These are phyloP conservation scores for Cochlearia excelsa DNA, from an alignment of 345 rosid species.

Conservation along the genomic window DNA sequence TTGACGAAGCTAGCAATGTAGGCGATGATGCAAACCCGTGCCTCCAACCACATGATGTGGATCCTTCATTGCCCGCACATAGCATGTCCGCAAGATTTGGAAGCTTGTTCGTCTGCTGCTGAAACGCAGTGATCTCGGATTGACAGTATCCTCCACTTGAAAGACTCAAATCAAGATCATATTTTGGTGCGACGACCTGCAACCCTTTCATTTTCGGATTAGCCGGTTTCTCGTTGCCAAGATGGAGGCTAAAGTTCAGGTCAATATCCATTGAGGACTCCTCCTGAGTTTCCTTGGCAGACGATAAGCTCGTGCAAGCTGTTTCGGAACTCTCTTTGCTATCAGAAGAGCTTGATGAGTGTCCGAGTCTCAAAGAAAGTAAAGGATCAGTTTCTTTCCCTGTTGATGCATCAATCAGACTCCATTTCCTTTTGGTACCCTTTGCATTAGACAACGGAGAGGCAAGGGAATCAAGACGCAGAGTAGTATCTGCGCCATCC, in stretches of 20 bases:
- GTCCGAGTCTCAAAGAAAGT: constrained; percentile 70
- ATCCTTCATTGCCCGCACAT: constrained; percentile 47
- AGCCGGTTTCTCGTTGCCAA: constrained; percentile 61
- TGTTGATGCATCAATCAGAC: constrained; percentile 45
- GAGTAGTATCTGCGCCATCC: constrained; percentile 51
- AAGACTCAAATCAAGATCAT: constrained; percentile 80
- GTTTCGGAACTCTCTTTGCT: constrained; percentile 85
- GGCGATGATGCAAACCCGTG: constrained; percentile 37
- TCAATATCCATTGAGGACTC: constrained; percentile 86
- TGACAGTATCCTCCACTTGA: constrained; percentile 55
- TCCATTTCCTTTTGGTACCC: constrained; percentile 80
- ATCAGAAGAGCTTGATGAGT: constrained; percentile 78
- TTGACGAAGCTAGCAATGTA: constrained; percentile 38
- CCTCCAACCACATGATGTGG: constrained; percentile 45
- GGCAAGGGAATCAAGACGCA: constrained; percentile 74
- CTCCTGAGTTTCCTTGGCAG: constrained; percentile 83
- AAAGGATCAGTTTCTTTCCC: constrained; percentile 52
- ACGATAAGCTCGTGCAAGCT: constrained; percentile 64
- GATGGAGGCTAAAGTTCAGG: constrained; percentile 73
- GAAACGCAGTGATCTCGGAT: constrained; percentile 61
- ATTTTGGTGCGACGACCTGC: constrained; percentile 42
- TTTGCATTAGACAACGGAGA: constrained; percentile 43
- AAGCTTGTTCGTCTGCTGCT: constrained; percentile 37
- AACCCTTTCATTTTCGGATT: constrained; percentile 35
- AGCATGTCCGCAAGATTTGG: constrained; percentile 48